These are phyloP conservation scores for Salix viminalis DNA, from an alignment of 345 rosid genomes.

Conservation along the genomic window DNA sequence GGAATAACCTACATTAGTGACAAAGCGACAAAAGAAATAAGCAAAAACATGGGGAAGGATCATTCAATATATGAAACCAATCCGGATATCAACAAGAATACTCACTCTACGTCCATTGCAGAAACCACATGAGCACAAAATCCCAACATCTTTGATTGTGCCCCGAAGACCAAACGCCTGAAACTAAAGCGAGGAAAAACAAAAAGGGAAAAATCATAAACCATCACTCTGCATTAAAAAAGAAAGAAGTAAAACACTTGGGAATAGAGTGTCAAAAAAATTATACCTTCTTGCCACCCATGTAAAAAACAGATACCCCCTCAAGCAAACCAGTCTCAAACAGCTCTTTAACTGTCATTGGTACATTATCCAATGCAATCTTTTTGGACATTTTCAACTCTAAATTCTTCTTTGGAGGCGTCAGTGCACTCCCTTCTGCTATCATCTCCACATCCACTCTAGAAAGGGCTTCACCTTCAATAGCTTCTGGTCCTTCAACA, in stretches of 20 bases:
- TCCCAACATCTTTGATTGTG: constrained; percentile 75
- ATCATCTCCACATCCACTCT: constrained; percentile 44
- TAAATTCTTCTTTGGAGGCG: constrained; percentile 41
- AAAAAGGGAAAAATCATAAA: not conserved
- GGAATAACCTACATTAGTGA: constrained; percentile 67
- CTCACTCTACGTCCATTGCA: constrained; percentile 85
- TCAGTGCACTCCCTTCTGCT: constrained; percentile 48
- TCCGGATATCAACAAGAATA: constrained; percentile 17
- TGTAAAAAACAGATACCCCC: constrained; percentile 77
- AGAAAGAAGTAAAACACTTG: not conserved
- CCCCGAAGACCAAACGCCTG: constrained; percentile 94
- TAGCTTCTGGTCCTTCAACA: constrained; percentile 34
- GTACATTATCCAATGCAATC: constrained; percentile 48
- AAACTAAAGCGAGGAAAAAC: constrained; percentile 27
- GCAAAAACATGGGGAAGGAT: constrained; percentile 16
- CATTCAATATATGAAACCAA: constrained; percentile 16
- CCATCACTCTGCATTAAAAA: not conserved
- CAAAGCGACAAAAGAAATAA: constrained; percentile 3
- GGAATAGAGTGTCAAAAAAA: not conserved
- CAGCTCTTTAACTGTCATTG: constrained; percentile 80
- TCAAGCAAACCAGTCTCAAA: constrained; percentile 91
- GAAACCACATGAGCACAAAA: constrained; percentile 76
- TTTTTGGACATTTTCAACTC: constrained; percentile 56
- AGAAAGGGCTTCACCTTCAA: constrained; percentile 27
- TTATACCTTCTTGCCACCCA: constrained; percentile 76